Conservation (phyloP, 805 yeast species). For the Wickerhamia fluorescens region DNA sequence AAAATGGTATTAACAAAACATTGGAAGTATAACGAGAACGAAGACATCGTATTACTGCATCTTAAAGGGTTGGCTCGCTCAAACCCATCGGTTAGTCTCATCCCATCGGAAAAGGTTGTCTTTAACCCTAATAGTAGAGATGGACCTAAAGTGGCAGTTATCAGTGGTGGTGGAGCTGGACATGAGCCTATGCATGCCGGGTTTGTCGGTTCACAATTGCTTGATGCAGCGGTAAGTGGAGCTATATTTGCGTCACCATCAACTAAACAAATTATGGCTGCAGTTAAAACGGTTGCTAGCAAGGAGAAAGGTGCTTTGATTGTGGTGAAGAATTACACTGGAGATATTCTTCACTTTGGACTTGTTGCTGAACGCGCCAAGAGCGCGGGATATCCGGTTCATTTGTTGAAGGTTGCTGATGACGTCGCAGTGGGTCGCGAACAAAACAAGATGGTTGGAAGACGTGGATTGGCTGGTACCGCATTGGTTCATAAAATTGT, state of each 20-base stretch:
- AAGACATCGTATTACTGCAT: constrained; percentile 41
- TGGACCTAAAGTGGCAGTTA: constrained; percentile 52
- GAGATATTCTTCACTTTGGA: constrained; percentile 90
- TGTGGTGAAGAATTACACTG: constrained; percentile 88
- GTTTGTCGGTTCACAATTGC: constrained; percentile 74
- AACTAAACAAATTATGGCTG: constrained; percentile 78
- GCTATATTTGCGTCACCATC: constrained; percentile 91
- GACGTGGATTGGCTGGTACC: constrained; percentile 93
- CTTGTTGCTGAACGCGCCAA: constrained; percentile 85
- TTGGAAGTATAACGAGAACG: constrained; percentile 40
- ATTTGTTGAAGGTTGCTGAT: constrained; percentile 75
- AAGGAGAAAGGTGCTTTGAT: constrained; percentile 60
- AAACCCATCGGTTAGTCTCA: constrained; percentile 48
- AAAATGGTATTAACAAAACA: constrained; percentile 35
- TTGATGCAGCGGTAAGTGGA: constrained; percentile 88
- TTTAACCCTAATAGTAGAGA: constrained; percentile 32
- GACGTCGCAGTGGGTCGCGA: constrained; percentile 92
- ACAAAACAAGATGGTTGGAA: constrained; percentile 86
- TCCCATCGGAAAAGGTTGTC: constrained; percentile 52
- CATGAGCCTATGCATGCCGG: constrained; percentile 96
- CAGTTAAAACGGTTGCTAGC: constrained; percentile 50
- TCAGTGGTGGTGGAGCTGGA: constrained; percentile 94
- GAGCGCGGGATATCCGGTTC: constrained; percentile 65
- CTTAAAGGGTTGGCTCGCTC: constrained; percentile 46
- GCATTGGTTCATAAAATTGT: constrained; percentile 76